Base-by-base conservation (phyloP, 352 stramenopile genomes). In the Pelagophyceae sp. region DNA sequence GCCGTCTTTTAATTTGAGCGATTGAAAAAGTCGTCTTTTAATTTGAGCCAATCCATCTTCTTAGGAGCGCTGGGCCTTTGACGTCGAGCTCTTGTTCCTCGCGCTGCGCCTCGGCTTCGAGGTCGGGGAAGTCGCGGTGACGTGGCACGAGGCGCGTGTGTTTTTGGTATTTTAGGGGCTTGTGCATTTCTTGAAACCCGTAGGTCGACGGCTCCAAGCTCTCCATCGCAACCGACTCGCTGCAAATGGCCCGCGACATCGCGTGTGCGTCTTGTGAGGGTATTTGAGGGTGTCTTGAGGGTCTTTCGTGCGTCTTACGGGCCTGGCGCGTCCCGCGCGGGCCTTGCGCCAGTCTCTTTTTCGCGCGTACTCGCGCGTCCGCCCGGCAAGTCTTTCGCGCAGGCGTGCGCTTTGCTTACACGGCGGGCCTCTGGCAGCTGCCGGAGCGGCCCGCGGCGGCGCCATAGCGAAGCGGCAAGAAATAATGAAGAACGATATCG, bases 31-130 rank as follows among this genome's bases (percentile, higher is more conserved):
- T n/a, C n/a, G n/a, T n/a, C n/a, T n/a, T n/a, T n/a, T n/a, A n/a
- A n/a, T n/a, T n/a, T n/a, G n/a, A n/a, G n/a, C n/a, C n/a, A n/a
- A n/a, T n/a, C n/a, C n/a, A n/a, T n/a, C n/a, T n/a, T n/a, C n/a
- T n/a, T n/a, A n/a, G n/a, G n/a, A 96, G 76, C 89, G 91, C 38
- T 96, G 91, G 91, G 90, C 89, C 32, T 96, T 96, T 80, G 91
- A 96, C 78, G 90, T 96, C 27, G 91, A 96, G 76, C 72, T 96
- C 78, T 80, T 96, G 38, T 95, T 90, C 81, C 76, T 96, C 33
- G 90, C 90, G 6, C 81, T 80, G 0, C 81, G 78, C 61, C 84
- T 80, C 25, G 38, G 60, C 58, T 78, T 51, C 81, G 19, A 33
- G 27, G 69, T 81, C 0, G 81, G 92, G 87, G 91, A 96, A 78